Base-by-base conservation (phyloP, 306 rosid species). In the Prosopis cineraria region DNA sequence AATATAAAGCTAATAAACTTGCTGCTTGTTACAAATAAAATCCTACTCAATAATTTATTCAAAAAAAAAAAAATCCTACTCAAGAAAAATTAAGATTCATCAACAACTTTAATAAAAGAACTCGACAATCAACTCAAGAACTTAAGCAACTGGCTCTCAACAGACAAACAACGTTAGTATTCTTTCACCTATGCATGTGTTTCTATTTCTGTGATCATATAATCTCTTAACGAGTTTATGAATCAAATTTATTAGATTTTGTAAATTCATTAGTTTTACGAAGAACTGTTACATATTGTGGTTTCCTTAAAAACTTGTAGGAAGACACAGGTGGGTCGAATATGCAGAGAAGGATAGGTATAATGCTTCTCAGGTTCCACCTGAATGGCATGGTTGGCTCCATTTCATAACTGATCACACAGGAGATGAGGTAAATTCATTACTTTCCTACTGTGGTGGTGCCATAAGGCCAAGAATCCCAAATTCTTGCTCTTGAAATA, bases 321-420 rank as follows among this genome's bases (percentile, higher is more conserved):
- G 99, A 81, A 91, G 99, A 68, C 99, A 95, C 89, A 93, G 99
- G 89, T 95, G 99, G 99, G 96, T 95, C 74, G 99, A 95, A 86
- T 95, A 95, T 85, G 99, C 96, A 36, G 97, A 92, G 83, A 95
- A 95, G 83, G 30, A 79, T 72, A 94, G 99, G 76, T 95, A 93
- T 80, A 95, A 95, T 43, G 98, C 99, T 76, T 95, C 99, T 81
- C 99, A 95, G 87, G 99, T 95, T 70, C 99, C 99, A 40, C 34
- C 99, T 65, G 99, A 95, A 82, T 95, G 99, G 99, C 99, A 95
- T 58, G 99, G 99, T 81, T 95, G 99, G 99, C 90, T 95, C 68
- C 99, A 95, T 81, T 84, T 74, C 88, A 78, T 92, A 55, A 95
- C 98, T 9, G 99, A 95, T 84, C 93, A 87, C 85, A 95, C 99